Conservation (phyloP, 2,329 filamentous ascomycete genomes). For the Lachnellula occidentalis region DNA sequence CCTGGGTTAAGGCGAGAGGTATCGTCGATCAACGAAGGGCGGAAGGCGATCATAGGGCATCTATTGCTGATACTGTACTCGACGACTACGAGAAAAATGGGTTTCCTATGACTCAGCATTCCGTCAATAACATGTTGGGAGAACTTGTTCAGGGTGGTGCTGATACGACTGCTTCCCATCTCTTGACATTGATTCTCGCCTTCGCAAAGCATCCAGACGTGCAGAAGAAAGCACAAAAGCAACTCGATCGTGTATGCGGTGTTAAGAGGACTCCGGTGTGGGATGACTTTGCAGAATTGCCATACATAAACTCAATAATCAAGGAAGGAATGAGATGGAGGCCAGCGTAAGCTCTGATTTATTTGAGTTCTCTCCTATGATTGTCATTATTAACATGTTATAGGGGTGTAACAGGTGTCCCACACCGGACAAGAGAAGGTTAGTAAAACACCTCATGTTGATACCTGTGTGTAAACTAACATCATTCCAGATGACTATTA, state of each 20-base stretch:
- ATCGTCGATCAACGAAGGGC: not conserved
- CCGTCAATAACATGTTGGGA: slow-evolving; percentile 30
- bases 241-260: no score
- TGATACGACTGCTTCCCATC: slow-evolving; percentile 33
- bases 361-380: slow-evolving; percentile 22
- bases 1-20: no score
- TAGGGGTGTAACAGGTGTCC: slow-evolving; percentile 25
- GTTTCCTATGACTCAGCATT: not conserved
- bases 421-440: slow-evolving; percentile 35
- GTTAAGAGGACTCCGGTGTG: no score
- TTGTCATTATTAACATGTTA: slow-evolving; percentile 28
- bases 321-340: no score
- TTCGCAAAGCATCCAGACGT: no score
- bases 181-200: slow-evolving; percentile 34
- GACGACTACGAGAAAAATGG: no score
- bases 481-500: no score
- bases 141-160: slow-evolving; percentile 35
- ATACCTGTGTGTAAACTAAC: no score
- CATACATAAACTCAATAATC: no score
- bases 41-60: not conserved
- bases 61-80: not conserved
- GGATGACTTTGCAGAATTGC: no score
- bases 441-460: slow-evolving; percentile 29
- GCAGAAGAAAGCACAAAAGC: no score
- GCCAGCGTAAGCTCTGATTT: slow-evolving; percentile 7